Base-by-base conservation (phyloP, 495 filamentous ascomycete species). In the Hypomontagnella submonticulosa region DNA sequence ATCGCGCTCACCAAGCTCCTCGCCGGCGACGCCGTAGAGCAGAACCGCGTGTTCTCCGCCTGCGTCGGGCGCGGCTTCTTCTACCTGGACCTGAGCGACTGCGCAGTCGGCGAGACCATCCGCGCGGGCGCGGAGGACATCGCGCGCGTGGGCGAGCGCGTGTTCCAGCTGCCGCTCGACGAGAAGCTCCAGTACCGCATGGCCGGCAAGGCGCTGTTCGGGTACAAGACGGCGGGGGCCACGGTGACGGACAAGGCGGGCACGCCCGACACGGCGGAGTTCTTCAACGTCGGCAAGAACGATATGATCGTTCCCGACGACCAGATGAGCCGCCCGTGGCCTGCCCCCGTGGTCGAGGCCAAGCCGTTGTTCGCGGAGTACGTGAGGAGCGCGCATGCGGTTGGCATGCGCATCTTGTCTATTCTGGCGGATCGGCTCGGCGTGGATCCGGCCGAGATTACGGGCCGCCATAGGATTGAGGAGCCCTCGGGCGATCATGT, bases 11-110 rank as follows among this genome's bases (percentile, higher is more conserved):
- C 59, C 0, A 85, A 84, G 50, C 77, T 89, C 4, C 72, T 75
- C 9, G 48, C 77, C 11, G 67, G 67, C 2, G 69, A 79, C 52
- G 15, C 51, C 0, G 66, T 50, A 4, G 87, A 88, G 66, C 67
- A 66, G 8, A 54, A 76, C 13, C 73, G 78, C 12, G 76, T 85
- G 23, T 84, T 79, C 63, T 56, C 73, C 30, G 78, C 84, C 1
- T 84, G 78, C 27, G 77, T 81, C 18, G 79, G 83, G 5, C 78
- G 88, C 15, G 88, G 87, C 13, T 88, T 89, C 75, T 89, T 88
- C 75, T 88, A 89, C 57, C 78, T 89, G 1, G 82, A 86, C 52
- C 73, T 89, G 1, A 66, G 71, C 1, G 79, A 75, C 37, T 76
- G 73, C 5, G 56, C 75, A 3, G 57, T 73, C 18, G 81, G 81